Conservation (phyloP, 2,329 filamentous ascomycete genomes). For the Cordyceps pruinosa region DNA sequence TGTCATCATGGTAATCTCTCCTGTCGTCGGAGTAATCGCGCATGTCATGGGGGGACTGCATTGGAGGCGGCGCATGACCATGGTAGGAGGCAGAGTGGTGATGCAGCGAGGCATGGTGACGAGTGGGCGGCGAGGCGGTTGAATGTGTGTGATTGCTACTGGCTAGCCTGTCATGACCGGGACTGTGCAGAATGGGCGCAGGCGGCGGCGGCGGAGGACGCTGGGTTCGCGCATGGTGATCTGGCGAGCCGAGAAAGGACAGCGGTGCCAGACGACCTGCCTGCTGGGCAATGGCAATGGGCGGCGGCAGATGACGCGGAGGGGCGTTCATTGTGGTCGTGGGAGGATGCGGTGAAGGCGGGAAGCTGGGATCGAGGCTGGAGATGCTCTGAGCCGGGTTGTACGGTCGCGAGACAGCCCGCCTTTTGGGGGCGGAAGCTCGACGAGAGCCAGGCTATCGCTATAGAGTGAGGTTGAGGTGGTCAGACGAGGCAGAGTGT, state of each 20-base stretch:
- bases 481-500: neutral
- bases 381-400: neutral
- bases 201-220: constrained; percentile 5
- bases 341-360: neutral
- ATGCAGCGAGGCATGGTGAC: neutral
- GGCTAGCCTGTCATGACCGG: constrained; percentile 5
- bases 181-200: constrained; percentile 1
- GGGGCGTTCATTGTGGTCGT: constrained; percentile 6
- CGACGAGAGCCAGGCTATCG: neutral
- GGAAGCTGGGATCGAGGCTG: neutral
- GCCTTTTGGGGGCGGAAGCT: constrained; percentile 3
- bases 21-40: constrained; percentile 5
- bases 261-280: constrained; percentile 10
- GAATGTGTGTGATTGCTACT: neutral
- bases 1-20: constrained; percentile 5
- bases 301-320: constrained; percentile 10
- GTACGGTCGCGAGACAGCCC: constrained; percentile 7
- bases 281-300: constrained; percentile 11
- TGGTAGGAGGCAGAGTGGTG: constrained; percentile 5
- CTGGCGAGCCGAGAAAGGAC: constrained; percentile 6
- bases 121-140: neutral
- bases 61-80: neutral
- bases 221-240: neutral
- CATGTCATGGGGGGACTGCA: constrained; percentile 3
- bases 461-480: neutral